phyloP scores from a whole-genome alignment of 2,329 filamentous ascomycete species.

The Monosporascus ibericus region DNA sequence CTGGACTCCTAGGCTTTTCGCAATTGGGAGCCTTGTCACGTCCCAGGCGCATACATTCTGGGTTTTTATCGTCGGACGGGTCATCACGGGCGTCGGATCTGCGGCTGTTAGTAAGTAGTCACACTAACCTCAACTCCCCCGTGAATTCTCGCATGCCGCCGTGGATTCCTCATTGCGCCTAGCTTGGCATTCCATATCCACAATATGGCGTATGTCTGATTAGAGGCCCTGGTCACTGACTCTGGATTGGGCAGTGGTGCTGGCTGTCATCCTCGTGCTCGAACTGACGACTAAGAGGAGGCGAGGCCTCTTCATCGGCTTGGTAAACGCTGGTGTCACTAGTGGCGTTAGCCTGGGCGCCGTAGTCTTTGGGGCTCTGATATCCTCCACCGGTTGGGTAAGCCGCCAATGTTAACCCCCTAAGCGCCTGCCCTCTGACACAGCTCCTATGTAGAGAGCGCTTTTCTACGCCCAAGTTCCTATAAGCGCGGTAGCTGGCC shows the following conservation, averaged over 20 bases:
- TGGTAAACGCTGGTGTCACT: constrained; percentile 69
- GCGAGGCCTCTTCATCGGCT: constrained; percentile 66
- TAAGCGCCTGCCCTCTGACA: constrained; percentile 4
- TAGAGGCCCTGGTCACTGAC: background rate
- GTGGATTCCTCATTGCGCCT: too few species aligned
- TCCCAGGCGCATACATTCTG: constrained; percentile 52
- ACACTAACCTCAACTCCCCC: background rate
- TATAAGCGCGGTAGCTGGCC: constrained; percentile 52
- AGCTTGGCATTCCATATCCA: too few species aligned
- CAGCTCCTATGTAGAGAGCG: constrained; percentile 42
- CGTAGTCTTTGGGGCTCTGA: constrained; percentile 60
- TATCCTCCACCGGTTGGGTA: constrained; percentile 65
- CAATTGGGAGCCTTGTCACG: constrained; percentile 59
- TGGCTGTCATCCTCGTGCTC: constrained; percentile 70
- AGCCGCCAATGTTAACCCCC: constrained; percentile 19
- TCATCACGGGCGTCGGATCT: constrained; percentile 61
- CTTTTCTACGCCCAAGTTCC: constrained; percentile 71
- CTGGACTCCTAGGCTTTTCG: constrained; percentile 33
- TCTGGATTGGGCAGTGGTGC: constrained; percentile 42
- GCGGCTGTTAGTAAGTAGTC: constrained; percentile 50
- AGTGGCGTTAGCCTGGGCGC: constrained; percentile 66
- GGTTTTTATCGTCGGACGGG: constrained; percentile 63
- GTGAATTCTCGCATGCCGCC: background rate
- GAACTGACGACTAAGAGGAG: constrained; percentile 62
- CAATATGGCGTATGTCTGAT: background rate